phyloP scores from a whole-genome alignment of 2,329 filamentous ascomycete species.

The Penicillium glabrum region DNA sequence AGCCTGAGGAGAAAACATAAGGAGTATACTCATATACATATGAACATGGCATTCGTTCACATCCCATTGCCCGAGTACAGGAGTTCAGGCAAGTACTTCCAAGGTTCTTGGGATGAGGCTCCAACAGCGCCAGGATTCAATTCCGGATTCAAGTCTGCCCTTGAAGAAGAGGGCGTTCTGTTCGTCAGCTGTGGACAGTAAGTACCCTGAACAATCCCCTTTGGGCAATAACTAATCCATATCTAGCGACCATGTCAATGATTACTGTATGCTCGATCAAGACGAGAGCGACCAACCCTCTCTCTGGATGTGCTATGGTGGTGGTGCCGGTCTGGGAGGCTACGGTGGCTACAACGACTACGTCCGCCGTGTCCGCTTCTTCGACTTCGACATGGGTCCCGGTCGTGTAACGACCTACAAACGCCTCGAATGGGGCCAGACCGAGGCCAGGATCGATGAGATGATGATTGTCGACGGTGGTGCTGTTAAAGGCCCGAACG shows the following conservation, averaged over 20 bases:
- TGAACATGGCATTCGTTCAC: slow-evolving; percentile 96
- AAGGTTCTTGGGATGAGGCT: slow-evolving; percentile 76
- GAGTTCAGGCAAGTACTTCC: slow-evolving; percentile 57
- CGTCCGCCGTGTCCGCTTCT: slow-evolving; percentile 79
- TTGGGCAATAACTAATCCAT: slow-evolving; percentile 19
- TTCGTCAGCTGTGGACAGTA: slow-evolving; percentile 91
- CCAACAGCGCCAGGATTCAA: slow-evolving; percentile 89
- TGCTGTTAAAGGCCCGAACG: slow-evolving; percentile 43
- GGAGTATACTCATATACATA: slow-evolving; percentile 86
- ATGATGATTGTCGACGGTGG: slow-evolving; percentile 63
- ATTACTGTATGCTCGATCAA: slow-evolving; percentile 79
- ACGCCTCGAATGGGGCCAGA: slow-evolving; percentile 69
- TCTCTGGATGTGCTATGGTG: slow-evolving; percentile 98
- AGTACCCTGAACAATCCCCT: slow-evolving; percentile 37
- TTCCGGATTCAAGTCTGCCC: slow-evolving; percentile 85
- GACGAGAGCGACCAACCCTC: slow-evolving; percentile 59
- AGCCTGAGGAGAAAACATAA: slow-evolving; percentile 73
- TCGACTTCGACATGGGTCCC: slow-evolving; percentile 89
- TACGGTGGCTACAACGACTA: slow-evolving; percentile 91
- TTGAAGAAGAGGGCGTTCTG: slow-evolving; percentile 80
- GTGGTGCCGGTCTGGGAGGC: slow-evolving; percentile 87
- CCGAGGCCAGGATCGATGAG: slow-evolving; percentile 55
- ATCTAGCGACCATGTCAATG: slow-evolving; percentile 84
- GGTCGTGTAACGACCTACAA: slow-evolving; percentile 92
- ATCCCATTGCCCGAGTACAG: slow-evolving; percentile 92